These are phyloP conservation scores for Hyphopichia khmerensis DNA, from an alignment of 1,139 yeast species.

Conservation along the genomic window DNA sequence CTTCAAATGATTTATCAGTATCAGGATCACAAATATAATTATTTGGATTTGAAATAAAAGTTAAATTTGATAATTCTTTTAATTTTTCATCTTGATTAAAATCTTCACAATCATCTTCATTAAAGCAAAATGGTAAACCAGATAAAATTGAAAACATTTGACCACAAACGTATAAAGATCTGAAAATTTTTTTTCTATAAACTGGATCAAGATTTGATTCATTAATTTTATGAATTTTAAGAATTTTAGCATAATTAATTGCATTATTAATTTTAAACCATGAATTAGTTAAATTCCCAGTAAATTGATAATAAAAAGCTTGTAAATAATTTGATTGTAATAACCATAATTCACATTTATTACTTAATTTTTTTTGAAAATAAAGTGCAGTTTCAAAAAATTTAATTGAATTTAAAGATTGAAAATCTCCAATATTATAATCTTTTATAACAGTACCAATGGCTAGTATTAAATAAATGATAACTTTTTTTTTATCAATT, in stretches of 20 bases:
- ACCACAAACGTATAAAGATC: background rate
- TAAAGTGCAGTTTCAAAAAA: slow-evolving; percentile 8
- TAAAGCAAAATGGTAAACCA: background rate
- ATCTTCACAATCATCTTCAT: background rate
- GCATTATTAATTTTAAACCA: background rate
- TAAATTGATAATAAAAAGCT: background rate
- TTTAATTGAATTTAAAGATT: background rate
- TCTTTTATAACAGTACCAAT: background rate
- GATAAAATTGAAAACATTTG: background rate
- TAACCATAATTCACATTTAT: background rate
- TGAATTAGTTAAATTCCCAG: background rate
- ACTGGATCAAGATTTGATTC: background rate
- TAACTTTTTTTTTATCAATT: slow-evolving; percentile 6
- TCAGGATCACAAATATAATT: background rate
- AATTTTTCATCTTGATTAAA: background rate
- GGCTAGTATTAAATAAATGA: slow-evolving; percentile 7
- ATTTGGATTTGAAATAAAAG: background rate
- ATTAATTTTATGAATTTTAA: background rate
- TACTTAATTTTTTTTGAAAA: slow-evolving; percentile 3
- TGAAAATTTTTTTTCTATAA: background rate
- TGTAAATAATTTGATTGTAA: background rate
- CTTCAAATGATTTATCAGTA: background rate
- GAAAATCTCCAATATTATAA: background rate
- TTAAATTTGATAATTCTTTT: background rate
- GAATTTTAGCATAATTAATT: background rate